Conservation (phyloP, 2,329 filamentous ascomycete genomes). For the Malbranchea cinnamomea region DNA sequence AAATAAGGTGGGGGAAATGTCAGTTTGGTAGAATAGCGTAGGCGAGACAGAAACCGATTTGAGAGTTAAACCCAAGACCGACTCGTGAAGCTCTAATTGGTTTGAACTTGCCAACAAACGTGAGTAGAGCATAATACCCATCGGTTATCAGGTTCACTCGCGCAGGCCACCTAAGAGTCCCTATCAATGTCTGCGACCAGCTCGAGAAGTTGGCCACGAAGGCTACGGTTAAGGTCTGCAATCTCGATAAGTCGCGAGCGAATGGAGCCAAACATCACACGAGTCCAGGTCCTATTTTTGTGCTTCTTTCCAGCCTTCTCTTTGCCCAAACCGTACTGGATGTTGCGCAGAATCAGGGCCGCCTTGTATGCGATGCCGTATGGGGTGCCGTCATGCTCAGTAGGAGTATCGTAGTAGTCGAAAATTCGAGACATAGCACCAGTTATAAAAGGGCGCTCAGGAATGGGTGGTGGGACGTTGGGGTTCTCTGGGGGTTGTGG, state of each 20-base stretch:
- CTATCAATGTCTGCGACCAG: slow-evolving; percentile 28
- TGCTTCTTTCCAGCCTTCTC: slow-evolving; percentile 14
- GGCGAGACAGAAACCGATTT: too few relatives aligned
- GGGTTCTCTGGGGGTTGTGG: slow-evolving; percentile 10
- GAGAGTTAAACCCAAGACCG: too few relatives aligned
- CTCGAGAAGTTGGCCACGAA: slow-evolving; percentile 28
- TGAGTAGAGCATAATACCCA: too few relatives aligned
- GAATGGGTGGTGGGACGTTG: slow-evolving; percentile 12
- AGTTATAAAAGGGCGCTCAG: slow-evolving; percentile 23
- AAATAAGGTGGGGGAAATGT: too few relatives aligned
- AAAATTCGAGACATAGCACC: slow-evolving; percentile 26
- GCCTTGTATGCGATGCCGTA: slow-evolving; percentile 33
- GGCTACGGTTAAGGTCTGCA: slow-evolving; percentile 26
- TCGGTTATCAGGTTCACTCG: too few relatives aligned
- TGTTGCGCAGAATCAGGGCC: slow-evolving; percentile 31
- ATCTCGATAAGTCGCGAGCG: slow-evolving; percentile 23
- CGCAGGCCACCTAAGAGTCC: too few relatives aligned
- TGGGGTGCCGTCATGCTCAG: slow-evolving; percentile 28
- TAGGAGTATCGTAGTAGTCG: slow-evolving; percentile 27
- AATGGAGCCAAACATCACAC: slow-evolving; percentile 25
- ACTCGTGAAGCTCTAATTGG: too few relatives aligned
- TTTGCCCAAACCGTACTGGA: slow-evolving; percentile 17
- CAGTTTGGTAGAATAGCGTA: too few relatives aligned
- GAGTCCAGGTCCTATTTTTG: slow-evolving; percentile 23
- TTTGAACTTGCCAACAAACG: too few relatives aligned